phyloP scores from a whole-genome alignment of 176 grass and related monocot genomes.

The Alloteropsis semialata region DNA sequence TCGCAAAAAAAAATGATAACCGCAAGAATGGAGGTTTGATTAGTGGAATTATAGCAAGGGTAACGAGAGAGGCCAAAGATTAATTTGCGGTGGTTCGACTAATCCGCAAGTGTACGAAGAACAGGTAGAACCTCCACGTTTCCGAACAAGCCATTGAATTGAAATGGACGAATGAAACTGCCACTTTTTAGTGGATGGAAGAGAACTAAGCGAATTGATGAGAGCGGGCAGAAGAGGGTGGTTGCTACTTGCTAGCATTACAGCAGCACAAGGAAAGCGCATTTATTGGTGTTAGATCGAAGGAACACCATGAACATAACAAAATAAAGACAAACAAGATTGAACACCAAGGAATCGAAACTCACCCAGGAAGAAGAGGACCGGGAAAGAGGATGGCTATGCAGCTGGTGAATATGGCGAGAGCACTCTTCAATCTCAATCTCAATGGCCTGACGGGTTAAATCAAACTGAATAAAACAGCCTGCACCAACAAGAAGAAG shows the following conservation, averaged over 20 bases:
- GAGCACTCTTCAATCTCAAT: background rate
- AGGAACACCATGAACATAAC: background rate
- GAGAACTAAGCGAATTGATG: background rate
- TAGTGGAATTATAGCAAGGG: background rate
- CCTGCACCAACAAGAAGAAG: background rate
- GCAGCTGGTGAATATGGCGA: slow-evolving; percentile 3
- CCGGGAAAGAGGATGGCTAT: background rate
- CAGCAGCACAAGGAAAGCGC: background rate
- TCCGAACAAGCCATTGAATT: slow-evolving; percentile 14
- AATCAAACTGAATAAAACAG: background rate
- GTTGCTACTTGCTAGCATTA: slow-evolving; percentile 30
- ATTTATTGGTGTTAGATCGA: slow-evolving; percentile 18
- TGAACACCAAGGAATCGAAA: background rate
- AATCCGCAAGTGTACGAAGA: slow-evolving; percentile 10
- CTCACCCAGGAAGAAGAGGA: slow-evolving; percentile 28
- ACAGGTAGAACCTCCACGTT: slow-evolving; percentile 30
- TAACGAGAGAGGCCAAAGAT: background rate
- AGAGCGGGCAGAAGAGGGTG: slow-evolving; percentile 10
- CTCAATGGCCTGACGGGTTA: background rate
- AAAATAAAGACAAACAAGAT: background rate
- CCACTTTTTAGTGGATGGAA: background rate
- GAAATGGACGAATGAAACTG: slow-evolving; percentile 1
- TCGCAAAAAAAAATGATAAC: background rate
- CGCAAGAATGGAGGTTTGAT: background rate
- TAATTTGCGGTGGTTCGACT: background rate